Percentiles rank a stretch among this genome's conserved stretches.
phyloP scores from a whole-genome alignment of 257 asterid genomes.

The Coffea eugenioides region DNA sequence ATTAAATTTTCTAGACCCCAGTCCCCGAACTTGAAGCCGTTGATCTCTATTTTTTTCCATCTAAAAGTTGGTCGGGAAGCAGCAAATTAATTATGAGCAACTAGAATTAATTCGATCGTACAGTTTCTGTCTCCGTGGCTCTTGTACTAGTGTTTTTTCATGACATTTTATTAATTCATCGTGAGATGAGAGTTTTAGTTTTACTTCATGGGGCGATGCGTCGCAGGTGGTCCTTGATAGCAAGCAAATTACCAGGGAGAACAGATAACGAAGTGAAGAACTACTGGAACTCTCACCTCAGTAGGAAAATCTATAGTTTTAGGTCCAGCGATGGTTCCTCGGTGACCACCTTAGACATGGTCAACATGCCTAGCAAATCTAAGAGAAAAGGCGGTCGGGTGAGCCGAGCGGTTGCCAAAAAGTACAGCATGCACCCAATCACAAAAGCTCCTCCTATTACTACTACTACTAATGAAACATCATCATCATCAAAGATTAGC shows the following conservation, averaged over 20 bases:
- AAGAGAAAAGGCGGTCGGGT: slow-evolving; percentile 34
- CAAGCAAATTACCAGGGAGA: slow-evolving; percentile 58
- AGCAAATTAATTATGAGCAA: no score
- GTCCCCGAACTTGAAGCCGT: no score
- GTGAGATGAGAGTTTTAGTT: neutral
- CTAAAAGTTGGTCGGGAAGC: no score
- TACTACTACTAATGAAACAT: neutral
- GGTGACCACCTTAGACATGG: slow-evolving; percentile 26
- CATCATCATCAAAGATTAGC: neutral
- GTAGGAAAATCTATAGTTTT: slow-evolving; percentile 42
- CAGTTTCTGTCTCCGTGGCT: no score
- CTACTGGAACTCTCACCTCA: slow-evolving; percentile 63
- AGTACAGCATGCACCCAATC: slow-evolving; percentile 19
- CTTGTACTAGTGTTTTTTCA: no score
- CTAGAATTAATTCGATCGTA: no score
- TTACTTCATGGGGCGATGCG: neutral
- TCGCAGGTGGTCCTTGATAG: slow-evolving; percentile 64
- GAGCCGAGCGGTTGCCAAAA: slow-evolving; percentile 30
- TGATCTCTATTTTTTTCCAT: no score
- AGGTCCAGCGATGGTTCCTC: slow-evolving; percentile 23
- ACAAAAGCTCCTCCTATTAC: neutral
- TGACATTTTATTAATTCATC: neutral
- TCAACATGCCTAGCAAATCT: slow-evolving; percentile 19
- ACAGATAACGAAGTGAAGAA: slow-evolving; percentile 66
- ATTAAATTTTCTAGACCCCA: no score